phyloP scores from a whole-genome alignment of 805 yeast species.

The Sugiyamaella smithiae region DNA sequence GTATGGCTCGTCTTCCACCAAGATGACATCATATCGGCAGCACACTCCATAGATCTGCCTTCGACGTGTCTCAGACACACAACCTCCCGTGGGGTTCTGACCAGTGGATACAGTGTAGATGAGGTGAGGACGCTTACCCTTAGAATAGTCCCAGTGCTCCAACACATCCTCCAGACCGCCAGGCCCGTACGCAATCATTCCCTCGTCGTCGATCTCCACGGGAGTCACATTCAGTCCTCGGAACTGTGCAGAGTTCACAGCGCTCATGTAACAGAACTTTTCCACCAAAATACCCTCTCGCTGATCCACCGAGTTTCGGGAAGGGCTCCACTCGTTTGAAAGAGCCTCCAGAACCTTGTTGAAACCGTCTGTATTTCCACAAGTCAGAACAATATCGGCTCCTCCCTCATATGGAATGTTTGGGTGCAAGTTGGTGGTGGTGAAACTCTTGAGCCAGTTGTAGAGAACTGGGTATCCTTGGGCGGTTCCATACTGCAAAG shows the following conservation, averaged over 20 bases:
- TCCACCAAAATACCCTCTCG: conserved; percentile 58
- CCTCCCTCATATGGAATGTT: conserved; percentile 43
- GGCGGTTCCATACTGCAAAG: conserved; percentile 87
- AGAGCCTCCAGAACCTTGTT: conserved; percentile 77
- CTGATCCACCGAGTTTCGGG: conserved; percentile 6
- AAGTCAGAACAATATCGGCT: conserved; percentile 68
- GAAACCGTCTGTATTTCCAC: conserved; percentile 87
- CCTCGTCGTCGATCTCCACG: conserved; percentile 72
- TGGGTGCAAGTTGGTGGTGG: conserved; percentile 20
- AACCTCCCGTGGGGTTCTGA: conserved; percentile 96
- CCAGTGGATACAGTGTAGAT: conserved; percentile 92
- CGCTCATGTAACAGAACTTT: conserved; percentile 76
- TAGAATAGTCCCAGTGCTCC: conserved; percentile 61
- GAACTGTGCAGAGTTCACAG: conserved; percentile 75
- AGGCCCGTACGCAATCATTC: conserved; percentile 55
- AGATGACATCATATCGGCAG: conserved; percentile 76
- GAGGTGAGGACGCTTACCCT: conserved; percentile 60
- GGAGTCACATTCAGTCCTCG: conserved; percentile 67
- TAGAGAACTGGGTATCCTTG: conserved; percentile 76
- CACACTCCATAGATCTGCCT: conserved; percentile 70
- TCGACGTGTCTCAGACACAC: conserved; percentile 73
- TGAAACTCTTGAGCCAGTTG: conserved; percentile 69
- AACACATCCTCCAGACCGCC: conserved; percentile 59
- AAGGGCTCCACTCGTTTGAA: conserved; percentile 67
- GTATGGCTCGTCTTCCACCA: conserved; percentile 96